Conservation (phyloP, 441 rosid genomes). For the Erodium trifolium region DNA sequence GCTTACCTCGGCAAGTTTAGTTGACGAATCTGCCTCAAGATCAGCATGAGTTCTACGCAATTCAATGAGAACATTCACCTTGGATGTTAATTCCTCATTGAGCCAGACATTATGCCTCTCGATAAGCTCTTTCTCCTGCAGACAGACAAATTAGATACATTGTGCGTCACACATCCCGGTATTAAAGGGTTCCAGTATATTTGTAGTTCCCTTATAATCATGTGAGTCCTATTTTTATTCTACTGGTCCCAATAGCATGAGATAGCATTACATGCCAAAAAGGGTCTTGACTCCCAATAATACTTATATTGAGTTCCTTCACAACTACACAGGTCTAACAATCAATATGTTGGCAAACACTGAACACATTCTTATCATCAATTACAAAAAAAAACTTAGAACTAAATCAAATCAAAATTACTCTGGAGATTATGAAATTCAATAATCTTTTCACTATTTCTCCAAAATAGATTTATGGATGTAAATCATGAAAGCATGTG, state of each 20-base stretch:
- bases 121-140: constrained; percentile 84
- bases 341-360: not conserved
- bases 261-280: not conserved
- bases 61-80: constrained; percentile 55
- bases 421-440: not conserved
- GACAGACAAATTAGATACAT: constrained; percentile 22
- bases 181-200: not conserved
- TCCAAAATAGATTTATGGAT: not conserved
- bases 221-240: not conserved
- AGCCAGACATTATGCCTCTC: constrained; percentile 89
- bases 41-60: constrained; percentile 57
- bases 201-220: not conserved
- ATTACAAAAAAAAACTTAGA: not conserved
- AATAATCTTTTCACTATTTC: not conserved
- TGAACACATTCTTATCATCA: not conserved
- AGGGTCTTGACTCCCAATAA: not conserved
- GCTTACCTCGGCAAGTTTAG: constrained; percentile 66
- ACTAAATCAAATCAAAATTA: not conserved
- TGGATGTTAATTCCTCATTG: constrained; percentile 77
- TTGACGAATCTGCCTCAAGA: constrained; percentile 71
- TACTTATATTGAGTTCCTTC: not conserved
- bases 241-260: not conserved
- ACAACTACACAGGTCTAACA: not conserved
- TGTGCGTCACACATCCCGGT: not conserved
- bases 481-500: not conserved